phyloP scores from a whole-genome alignment of 2,329 filamentous ascomycete species.

The Aspergillus sp. region DNA sequence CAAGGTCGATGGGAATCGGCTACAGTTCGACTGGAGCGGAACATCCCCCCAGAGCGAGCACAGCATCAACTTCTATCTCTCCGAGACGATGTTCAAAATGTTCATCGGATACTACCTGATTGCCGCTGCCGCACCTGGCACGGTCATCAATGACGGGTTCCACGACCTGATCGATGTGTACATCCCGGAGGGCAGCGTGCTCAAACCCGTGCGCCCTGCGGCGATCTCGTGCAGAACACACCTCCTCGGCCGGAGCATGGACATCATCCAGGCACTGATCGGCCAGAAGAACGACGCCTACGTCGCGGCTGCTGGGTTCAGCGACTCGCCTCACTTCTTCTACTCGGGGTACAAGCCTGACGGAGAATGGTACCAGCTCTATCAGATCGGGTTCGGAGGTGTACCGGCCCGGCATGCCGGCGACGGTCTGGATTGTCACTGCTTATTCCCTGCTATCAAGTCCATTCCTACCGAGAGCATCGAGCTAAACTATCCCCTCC shows the following conservation, averaged over 20 bases:
- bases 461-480: slow-evolving; percentile 51
- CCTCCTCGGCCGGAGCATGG: slow-evolving; percentile 48
- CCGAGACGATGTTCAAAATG: slow-evolving; percentile 53
- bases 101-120: slow-evolving; percentile 50
- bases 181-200: slow-evolving; percentile 46
- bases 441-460: slow-evolving; percentile 52
- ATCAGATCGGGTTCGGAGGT: slow-evolving; percentile 53
- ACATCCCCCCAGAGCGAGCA: slow-evolving; percentile 48
- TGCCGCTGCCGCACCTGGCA: slow-evolving; percentile 49
- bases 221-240: slow-evolving; percentile 50
- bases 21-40: slow-evolving; percentile 51
- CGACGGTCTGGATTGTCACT: slow-evolving; percentile 52
- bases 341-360: slow-evolving; percentile 51
- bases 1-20: slow-evolving; percentile 39
- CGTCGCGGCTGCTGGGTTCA: slow-evolving; percentile 51
- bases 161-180: slow-evolving; percentile 50
- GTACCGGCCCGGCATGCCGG: slow-evolving; percentile 49
- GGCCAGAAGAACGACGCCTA: slow-evolving; percentile 48
- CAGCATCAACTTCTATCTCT: slow-evolving; percentile 51
- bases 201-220: slow-evolving; percentile 49
- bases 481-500: slow-evolving; percentile 49
- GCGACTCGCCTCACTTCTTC: slow-evolving; percentile 52
- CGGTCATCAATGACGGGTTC: slow-evolving; percentile 52
- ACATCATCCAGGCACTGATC: slow-evolving; percentile 52
- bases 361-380: slow-evolving; percentile 51